Base-by-base conservation (phyloP, 2,329 filamentous ascomycete species). In the Microsporum canis region DNA sequence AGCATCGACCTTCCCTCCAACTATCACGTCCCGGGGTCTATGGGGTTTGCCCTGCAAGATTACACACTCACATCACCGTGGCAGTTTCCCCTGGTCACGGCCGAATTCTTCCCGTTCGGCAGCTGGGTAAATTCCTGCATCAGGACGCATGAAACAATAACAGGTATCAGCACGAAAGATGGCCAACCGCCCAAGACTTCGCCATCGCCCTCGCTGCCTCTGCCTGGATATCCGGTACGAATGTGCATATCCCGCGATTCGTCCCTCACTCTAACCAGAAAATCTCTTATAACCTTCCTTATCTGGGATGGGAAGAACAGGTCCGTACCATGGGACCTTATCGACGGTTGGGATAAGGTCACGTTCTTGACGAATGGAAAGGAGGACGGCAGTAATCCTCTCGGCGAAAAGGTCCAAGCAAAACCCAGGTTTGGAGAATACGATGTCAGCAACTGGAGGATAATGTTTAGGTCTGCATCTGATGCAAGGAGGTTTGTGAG, bases 401-500 rank as follows among this genome's bases (percentile, higher is more conserved):
- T 56, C 2, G 12, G 36, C 7, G 33, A 56, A 38, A 43, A 29
- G n/a, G n/a, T 8, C 12, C 55, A 23, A 7, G 27, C 55, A 27
- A 57, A 43, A 14, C 39, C 55, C 12, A 43, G 27, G 12, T 57
- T 41, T 39, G 55, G 55, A 31, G 43, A 63, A 34, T 31, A 56
- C 6, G 61, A 57, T 61, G n/a, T 45, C 12, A 59, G 39, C 73
- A 80, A 45, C 83, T 82, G 73, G 73, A 62, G 86, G 12, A 66
- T 86, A 27, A 77, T 79, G 3, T 85, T 88, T 63, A 68, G 75
- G 12, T 80, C 80, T n/a, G 73, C 78, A 57, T 72, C 74, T 7
- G 82, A 83, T 63, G 83, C 83, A 23, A 77, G 75, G 60, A 74
- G 79, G 60, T 82, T 82, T 64, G 76, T 77, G 34, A 71, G 78